These are phyloP conservation scores for Zygosaccharomyces bisporus DNA, from an alignment of 805 yeast genomes.

Conservation along the genomic window DNA sequence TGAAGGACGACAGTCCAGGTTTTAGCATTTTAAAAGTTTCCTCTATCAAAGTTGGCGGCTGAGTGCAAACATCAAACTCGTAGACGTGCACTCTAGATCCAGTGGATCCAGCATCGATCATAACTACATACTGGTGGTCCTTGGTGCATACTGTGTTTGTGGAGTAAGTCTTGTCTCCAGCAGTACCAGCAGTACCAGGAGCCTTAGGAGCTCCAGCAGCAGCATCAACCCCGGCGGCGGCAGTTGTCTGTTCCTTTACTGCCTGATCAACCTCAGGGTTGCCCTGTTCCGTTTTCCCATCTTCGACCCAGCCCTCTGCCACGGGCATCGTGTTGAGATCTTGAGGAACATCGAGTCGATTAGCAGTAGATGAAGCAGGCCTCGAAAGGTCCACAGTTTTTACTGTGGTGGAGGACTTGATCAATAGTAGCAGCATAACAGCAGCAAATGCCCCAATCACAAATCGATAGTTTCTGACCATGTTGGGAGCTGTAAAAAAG, in stretches of 20 bases:
- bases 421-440: conserved; percentile 47
- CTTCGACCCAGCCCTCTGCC: conserved; percentile 25
- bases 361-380: conserved; percentile 18
- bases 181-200: no score
- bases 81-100: conserved; percentile 96
- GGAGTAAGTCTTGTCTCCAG: conserved; percentile 5
- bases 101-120: conserved; percentile 97
- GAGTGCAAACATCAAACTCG: conserved; percentile 79
- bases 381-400: conserved; percentile 18
- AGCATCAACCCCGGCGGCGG: neutral
- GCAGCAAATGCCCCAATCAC: conserved; percentile 49
- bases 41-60: conserved; percentile 73
- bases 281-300: conserved; percentile 19
- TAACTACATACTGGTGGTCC: conserved; percentile 70
- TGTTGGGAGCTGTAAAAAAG: conserved; percentile 1
- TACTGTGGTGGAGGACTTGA: conserved; percentile 42
- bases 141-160: conserved; percentile 35
- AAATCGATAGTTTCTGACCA: conserved; percentile 45
- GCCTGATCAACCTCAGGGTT: conserved; percentile 29
- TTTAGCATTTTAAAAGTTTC: conserved; percentile 86
- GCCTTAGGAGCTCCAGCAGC: no score
- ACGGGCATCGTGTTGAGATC: conserved; percentile 24
- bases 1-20: conserved; percentile 88
- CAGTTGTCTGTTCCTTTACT: conserved; percentile 18
- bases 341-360: conserved; percentile 18